Conservation (phyloP, 176 grass and related monocot genomes). For the Hyparrhenia diplandra region DNA sequence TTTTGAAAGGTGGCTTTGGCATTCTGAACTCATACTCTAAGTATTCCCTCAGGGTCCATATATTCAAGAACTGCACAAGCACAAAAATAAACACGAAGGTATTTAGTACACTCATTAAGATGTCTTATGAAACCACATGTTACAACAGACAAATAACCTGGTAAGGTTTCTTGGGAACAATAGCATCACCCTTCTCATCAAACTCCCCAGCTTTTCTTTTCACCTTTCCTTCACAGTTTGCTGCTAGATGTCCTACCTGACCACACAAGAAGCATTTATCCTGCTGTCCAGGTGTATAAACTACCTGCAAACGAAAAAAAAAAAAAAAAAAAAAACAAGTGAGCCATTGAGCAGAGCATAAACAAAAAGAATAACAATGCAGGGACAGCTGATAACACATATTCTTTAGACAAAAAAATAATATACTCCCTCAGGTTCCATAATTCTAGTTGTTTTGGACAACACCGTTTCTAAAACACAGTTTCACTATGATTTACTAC, state of each 20-base stretch:
- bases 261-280: slow-evolving; percentile 98
- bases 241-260: slow-evolving; percentile 95
- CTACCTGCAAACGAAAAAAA: slow-evolving; percentile 59
- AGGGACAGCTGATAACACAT: neutral
- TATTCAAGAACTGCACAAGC: slow-evolving; percentile 79
- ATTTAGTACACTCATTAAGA: neutral
- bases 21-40: slow-evolving; percentile 95
- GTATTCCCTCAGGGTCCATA: slow-evolving; percentile 97
- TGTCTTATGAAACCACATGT: neutral
- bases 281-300: slow-evolving; percentile 94
- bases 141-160: slow-evolving; percentile 56
- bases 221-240: slow-evolving; percentile 82
- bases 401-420: neutral
- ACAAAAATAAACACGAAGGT: neutral
- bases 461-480: neutral
- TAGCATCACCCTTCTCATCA: slow-evolving; percentile 80
- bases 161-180: slow-evolving; percentile 82
- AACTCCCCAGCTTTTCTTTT: slow-evolving; percentile 96
- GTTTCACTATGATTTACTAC: neutral
- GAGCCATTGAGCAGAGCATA: slow-evolving; percentile 4
- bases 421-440: neutral
- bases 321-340: no score
- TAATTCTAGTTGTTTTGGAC: neutral
- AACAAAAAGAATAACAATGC: neutral
- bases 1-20: slow-evolving; percentile 71